These are phyloP conservation scores for Penicillium riverlandense DNA, from an alignment of 495 filamentous ascomycete species.

Conservation along the genomic window DNA sequence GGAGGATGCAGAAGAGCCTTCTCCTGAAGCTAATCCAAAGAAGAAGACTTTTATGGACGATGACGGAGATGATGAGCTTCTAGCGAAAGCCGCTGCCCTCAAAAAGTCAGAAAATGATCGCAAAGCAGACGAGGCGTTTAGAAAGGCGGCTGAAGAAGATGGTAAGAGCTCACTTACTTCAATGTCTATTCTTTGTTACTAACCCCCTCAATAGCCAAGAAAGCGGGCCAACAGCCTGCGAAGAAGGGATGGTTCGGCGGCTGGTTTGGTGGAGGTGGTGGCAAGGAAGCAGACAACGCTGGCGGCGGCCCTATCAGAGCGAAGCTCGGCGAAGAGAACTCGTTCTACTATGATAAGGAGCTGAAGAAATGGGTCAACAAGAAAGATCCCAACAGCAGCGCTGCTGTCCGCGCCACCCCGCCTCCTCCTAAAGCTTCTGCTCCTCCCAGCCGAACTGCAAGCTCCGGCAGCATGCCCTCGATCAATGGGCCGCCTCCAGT, in stretches of 20 bases:
- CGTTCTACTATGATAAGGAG: conserved; percentile 89
- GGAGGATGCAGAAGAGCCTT: conserved; percentile 18
- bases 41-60: conserved; percentile 78
- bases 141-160: conserved; percentile 80
- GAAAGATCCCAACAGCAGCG: conserved; percentile 53
- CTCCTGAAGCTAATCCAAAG: conserved; percentile 51
- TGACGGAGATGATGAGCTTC: conserved; percentile 50
- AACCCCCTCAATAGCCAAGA: conserved; percentile 32
- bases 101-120: conserved; percentile 46
- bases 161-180: conserved; percentile 31
- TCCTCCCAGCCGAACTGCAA: conserved; percentile 32
- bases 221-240: conserved; percentile 18
- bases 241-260: conserved; percentile 84
- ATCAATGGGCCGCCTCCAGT: conserved; percentile 19
- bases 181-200: conserved; percentile 8
- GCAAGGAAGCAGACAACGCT: conserved; percentile 60
- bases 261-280: conserved; percentile 64
- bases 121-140: conserved; percentile 68
- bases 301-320: conserved; percentile 67
- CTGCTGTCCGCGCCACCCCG: conserved; percentile 43
- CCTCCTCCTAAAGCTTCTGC: conserved; percentile 44
- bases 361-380: conserved; percentile 98
- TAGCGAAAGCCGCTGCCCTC: conserved; percentile 43
- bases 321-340: conserved; percentile 90
- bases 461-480: conserved; percentile 29